Conservation (phyloP, 2,329 filamentous ascomycete species). For the Ascosphaera aggregata region DNA sequence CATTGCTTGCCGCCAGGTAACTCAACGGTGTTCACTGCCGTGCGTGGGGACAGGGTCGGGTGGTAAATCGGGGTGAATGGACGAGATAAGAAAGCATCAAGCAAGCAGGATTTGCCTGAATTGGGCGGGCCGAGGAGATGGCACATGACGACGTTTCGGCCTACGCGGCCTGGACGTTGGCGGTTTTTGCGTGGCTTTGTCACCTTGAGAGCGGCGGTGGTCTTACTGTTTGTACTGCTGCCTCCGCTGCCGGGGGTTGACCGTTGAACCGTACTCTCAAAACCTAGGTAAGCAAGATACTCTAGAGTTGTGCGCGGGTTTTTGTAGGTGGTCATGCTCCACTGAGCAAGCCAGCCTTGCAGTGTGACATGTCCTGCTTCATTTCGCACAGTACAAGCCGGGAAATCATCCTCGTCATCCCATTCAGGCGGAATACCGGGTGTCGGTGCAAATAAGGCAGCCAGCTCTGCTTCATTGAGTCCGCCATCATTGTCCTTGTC, state of each 20-base stretch:
- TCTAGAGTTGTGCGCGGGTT: constrained; percentile 88
- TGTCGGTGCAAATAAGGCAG: constrained; percentile 74
- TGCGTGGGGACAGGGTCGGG: constrained; percentile 84
- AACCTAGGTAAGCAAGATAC: constrained; percentile 89
- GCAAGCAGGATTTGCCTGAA: constrained; percentile 73
- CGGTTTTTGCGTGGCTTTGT: constrained; percentile 80
- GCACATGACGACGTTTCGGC: constrained; percentile 83
- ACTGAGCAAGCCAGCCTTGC: constrained; percentile 94
- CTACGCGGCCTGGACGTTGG: constrained; percentile 59
- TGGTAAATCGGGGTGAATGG: constrained; percentile 67
- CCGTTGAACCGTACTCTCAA: constrained; percentile 53
- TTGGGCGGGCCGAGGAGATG: constrained; percentile 72
- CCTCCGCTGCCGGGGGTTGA: no score
- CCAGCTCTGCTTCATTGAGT: constrained; percentile 63
- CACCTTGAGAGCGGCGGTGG: constrained; percentile 67
- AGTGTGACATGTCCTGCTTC: constrained; percentile 89
- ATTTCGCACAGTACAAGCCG: constrained; percentile 80
- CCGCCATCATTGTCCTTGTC: constrained; percentile 97
- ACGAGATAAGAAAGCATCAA: constrained; percentile 77
- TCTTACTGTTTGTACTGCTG: constrained; percentile 52
- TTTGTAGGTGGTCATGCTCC: constrained; percentile 98
- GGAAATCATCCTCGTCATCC: constrained; percentile 73
- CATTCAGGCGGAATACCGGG: constrained; percentile 73
- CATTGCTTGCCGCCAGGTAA: constrained; percentile 90
- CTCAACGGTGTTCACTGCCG: constrained; percentile 90